These are phyloP conservation scores for Prunus mume DNA, from an alignment of 306 rosid species.

Conservation along the genomic window DNA sequence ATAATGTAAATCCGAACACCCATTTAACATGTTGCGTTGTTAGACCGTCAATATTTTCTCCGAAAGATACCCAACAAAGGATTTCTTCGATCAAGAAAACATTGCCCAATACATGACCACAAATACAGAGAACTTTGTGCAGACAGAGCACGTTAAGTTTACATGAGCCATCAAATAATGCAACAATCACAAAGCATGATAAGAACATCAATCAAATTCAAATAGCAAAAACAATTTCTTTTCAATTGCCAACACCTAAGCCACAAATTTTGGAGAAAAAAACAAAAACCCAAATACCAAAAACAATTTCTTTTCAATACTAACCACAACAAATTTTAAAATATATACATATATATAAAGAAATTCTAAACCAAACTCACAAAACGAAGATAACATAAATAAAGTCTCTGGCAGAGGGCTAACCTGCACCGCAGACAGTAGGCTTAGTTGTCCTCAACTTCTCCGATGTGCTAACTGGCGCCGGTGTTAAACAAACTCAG, in stretches of 20 bases:
- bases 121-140: not conserved
- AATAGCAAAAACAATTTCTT: not conserved
- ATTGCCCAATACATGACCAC: not conserved
- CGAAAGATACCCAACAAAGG: not conserved
- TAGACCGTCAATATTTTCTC: not conserved
- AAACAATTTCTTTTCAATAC: not conserved
- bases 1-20: not conserved
- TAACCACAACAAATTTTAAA: not conserved
- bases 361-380: not conserved
- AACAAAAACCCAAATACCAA: not conserved
- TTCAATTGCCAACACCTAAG: too few species aligned
- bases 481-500: not conserved
- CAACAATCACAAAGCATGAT: not conserved
- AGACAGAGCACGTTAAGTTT: not conserved
- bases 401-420: not conserved
- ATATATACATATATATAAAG: too few species aligned
- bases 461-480: not conserved
- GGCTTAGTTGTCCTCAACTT: not conserved
- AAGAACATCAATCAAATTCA: not conserved
- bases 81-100: not conserved
- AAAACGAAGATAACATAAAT: not conserved
- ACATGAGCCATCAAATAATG: not conserved
- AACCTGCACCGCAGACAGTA: not conserved
- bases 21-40: not conserved
- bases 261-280: not conserved